Conservation (phyloP, 495 filamentous ascomycete genomes). For the Penicillium paradoxum region DNA sequence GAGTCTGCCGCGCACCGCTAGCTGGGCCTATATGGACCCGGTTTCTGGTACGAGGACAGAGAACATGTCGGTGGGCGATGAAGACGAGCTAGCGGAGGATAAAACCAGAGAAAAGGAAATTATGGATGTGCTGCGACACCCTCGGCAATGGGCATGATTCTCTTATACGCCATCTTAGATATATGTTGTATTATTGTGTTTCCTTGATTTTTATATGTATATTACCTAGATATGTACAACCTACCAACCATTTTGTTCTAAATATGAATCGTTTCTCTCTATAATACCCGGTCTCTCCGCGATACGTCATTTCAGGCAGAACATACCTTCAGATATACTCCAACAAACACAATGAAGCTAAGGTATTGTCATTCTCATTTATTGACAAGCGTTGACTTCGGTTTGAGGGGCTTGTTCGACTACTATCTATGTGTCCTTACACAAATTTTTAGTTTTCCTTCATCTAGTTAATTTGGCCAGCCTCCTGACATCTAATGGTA, state of each 20-base stretch:
- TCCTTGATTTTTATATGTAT: slow-evolving; percentile 2
- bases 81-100: slow-evolving; percentile 40
- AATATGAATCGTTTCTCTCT: too few relatives aligned
- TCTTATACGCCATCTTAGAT: neutral
- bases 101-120: slow-evolving; percentile 59
- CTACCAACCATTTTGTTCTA: neutral
- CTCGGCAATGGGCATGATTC: slow-evolving; percentile 80
- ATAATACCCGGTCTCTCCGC: too few relatives aligned
- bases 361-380: too few relatives aligned
- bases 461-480: too few relatives aligned
- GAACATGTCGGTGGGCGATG: slow-evolving; percentile 17
- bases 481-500: slow-evolving; percentile 25
- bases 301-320: too few relatives aligned
- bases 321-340: too few relatives aligned
- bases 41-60: slow-evolving; percentile 44
- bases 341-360: too few relatives aligned
- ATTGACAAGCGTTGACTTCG: too few relatives aligned
- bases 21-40: slow-evolving; percentile 92
- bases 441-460: too few relatives aligned
- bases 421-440: too few relatives aligned
- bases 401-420: too few relatives aligned
- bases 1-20: slow-evolving; percentile 88
- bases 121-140: slow-evolving; percentile 76
- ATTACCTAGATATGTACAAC: neutral
- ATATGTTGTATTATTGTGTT: neutral